These are phyloP conservation scores for Aureobasidium sp. DNA, from an alignment of 2,329 filamentous ascomycete genomes.

Conservation along the genomic window DNA sequence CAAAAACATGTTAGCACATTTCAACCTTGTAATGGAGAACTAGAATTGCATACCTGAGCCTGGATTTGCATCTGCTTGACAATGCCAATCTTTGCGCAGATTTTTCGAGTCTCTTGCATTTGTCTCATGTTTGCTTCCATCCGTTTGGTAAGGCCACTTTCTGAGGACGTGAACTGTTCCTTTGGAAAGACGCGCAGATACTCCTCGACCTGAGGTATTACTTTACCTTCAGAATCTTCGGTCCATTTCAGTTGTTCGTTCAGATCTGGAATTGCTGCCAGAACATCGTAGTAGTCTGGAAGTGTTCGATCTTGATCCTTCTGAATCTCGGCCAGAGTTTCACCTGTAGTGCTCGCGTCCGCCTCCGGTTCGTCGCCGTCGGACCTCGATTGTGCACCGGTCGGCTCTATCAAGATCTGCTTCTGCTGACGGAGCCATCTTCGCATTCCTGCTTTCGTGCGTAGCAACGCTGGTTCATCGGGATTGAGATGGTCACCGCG, in stretches of 20 bases:
- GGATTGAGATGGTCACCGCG: slow-evolving; percentile 73
- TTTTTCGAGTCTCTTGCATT: slow-evolving; percentile 92
- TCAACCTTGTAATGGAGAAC: background rate
- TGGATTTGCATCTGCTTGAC: slow-evolving; percentile 99
- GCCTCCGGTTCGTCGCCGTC: slow-evolving; percentile 39
- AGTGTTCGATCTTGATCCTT: slow-evolving; percentile 75
- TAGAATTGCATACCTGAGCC: slow-evolving; percentile 61
- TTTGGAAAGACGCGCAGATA: slow-evolving; percentile 69
- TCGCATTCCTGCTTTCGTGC: slow-evolving; percentile 82
- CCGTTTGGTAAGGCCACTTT: slow-evolving; percentile 65
- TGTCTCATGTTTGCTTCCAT: slow-evolving; percentile 88
- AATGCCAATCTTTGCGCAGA: slow-evolving; percentile 92
- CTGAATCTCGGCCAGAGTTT: slow-evolving; percentile 89
- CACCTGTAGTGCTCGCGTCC: slow-evolving; percentile 46
- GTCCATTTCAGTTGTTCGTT: slow-evolving; percentile 72
- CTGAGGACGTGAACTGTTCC: slow-evolving; percentile 66
- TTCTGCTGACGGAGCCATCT: slow-evolving; percentile 75
- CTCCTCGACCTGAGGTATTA: slow-evolving; percentile 80
- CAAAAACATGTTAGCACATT: slow-evolving; percentile 16
- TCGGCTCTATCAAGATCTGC: slow-evolving; percentile 36
- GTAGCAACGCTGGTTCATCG: slow-evolving; percentile 79
- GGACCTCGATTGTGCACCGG: slow-evolving; percentile 39
- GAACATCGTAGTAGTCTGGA: slow-evolving; percentile 88
- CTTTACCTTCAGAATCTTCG: slow-evolving; percentile 79
- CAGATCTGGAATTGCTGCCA: slow-evolving; percentile 80